Evolutionary conservation across 2,329 filamentous ascomycete genomes (phyloP).

Genomic region (Zasmidium cellare): DNA sequence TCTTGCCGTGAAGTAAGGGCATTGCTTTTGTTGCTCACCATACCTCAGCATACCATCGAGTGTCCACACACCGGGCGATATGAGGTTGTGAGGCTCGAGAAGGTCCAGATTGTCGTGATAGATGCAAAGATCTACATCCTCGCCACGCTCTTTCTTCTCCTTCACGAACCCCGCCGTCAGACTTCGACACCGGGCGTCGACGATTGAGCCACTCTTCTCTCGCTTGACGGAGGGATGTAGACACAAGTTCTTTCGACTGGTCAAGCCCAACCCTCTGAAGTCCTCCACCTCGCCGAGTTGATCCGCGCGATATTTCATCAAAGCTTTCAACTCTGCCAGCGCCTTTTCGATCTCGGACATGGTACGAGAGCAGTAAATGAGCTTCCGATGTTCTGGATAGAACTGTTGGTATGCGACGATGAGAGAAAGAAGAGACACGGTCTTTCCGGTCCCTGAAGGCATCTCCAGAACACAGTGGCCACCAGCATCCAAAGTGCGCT

Average conservation of each 20-base stretch:
- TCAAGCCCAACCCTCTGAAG: constrained; percentile 86
- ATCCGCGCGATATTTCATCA: constrained; percentile 93
- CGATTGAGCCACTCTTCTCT: constrained; percentile 91
- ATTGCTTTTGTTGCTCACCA: constrained; percentile 93
- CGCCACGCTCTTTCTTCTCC: constrained; percentile 93
- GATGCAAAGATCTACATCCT: constrained; percentile 89
- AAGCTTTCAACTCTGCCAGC: constrained; percentile 79
- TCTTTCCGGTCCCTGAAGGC: constrained; percentile 98
- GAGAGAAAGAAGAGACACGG: constrained; percentile 87
- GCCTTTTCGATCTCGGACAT: constrained; percentile 99
- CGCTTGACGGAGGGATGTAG: constrained; percentile 93
- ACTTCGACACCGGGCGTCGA: constrained; percentile 94
- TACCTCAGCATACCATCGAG: constrained; percentile 86
- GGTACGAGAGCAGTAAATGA: constrained; percentile 98
- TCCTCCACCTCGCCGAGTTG: constrained; percentile 91
- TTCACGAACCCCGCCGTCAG: constrained; percentile 96
- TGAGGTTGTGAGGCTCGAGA: constrained; percentile 89
- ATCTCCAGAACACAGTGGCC: constrained; percentile 98
- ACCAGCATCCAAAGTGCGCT: constrained; percentile 85
- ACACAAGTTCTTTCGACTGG: constrained; percentile 95
- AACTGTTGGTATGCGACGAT: constrained; percentile 97
- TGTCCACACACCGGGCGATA: constrained; percentile 94
- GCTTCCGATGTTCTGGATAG: constrained; percentile 88
- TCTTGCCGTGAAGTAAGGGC: constrained; percentile 92
- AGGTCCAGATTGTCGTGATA: constrained; percentile 99